phyloP scores from a whole-genome alignment of 176 grass and related monocot species.

The Otatea glauca region DNA sequence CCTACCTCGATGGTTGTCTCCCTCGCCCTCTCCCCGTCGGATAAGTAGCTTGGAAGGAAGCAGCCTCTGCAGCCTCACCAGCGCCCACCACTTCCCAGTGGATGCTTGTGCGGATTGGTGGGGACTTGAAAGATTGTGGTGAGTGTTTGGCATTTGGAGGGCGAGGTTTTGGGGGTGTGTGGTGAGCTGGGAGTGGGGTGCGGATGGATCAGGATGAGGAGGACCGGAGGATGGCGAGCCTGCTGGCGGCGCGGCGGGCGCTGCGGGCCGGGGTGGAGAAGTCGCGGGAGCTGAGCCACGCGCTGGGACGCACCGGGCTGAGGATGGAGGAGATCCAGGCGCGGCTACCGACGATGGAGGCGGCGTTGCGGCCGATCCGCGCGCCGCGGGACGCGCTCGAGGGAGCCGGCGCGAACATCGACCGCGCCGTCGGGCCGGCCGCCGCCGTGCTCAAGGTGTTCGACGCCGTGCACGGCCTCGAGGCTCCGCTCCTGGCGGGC shows the following conservation, averaged over 20 bases:
- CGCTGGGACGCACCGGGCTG: constrained; percentile 30
- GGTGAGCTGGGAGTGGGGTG: background rate
- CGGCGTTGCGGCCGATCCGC: constrained; percentile 74
- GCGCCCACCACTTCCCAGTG: background rate
- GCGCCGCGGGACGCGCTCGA: constrained; percentile 57
- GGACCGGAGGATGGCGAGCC: constrained; percentile 35
- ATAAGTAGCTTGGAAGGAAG: background rate
- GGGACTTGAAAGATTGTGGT: background rate
- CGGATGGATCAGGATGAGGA: constrained; percentile 17
- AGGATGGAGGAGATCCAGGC: constrained; percentile 63
- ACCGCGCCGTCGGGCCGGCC: constrained; percentile 77
- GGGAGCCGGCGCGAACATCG: constrained; percentile 56
- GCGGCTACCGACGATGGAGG: constrained; percentile 54
- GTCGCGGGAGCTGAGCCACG: constrained; percentile 49
- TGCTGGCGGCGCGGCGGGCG: constrained; percentile 52
- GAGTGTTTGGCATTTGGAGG: background rate
- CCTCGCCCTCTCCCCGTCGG: background rate
- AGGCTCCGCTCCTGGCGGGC: constrained; percentile 61
- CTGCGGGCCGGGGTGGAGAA: constrained; percentile 53
- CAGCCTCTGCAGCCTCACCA: background rate
- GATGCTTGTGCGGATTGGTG: background rate
- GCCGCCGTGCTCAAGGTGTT: constrained; percentile 93
- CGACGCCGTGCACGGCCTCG: constrained; percentile 91
- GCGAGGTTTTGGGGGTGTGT: background rate
- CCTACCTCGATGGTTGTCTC: constrained; percentile 32